Conservation (phyloP, 371 early-diverging fungal species). For the Mucor racemosus region DNA sequence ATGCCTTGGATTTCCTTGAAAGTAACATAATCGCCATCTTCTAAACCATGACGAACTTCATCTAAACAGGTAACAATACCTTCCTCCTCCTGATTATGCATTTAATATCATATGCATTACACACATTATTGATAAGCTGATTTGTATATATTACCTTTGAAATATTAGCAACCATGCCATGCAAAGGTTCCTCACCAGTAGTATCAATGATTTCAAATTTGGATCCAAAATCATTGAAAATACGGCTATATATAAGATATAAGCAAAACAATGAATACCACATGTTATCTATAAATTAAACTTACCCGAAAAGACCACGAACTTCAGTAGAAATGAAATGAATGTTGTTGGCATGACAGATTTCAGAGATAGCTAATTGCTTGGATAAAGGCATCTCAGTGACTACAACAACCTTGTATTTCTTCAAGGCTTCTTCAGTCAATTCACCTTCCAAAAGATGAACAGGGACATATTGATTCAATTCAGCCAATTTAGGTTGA, state of each 20-base stretch:
- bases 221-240: slow-evolving; percentile 98
- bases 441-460: slow-evolving; percentile 80
- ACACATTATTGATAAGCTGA: not conserved
- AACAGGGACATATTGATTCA: slow-evolving; percentile 98
- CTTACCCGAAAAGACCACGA: slow-evolving; percentile 94
- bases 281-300: too few species aligned
- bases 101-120: not conserved
- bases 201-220: slow-evolving; percentile 90
- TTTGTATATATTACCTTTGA: slow-evolving; percentile 55
- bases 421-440: slow-evolving; percentile 68
- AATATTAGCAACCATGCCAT: slow-evolving; percentile 95
- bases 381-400: slow-evolving; percentile 80
- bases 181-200: slow-evolving; percentile 93
- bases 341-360: slow-evolving; percentile 83
- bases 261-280: not conserved
- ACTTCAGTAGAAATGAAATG: slow-evolving; percentile 94
- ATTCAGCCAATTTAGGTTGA: slow-evolving; percentile 86
- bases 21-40: slow-evolving; percentile 95
- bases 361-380: slow-evolving; percentile 91
- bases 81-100: slow-evolving; percentile 65
- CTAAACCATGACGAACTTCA: slow-evolving; percentile 95
- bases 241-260: slow-evolving; percentile 39
- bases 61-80: slow-evolving; percentile 96
- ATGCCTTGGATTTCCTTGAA: slow-evolving; percentile 95
- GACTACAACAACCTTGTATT: slow-evolving; percentile 89